These are phyloP conservation scores for Tulasnella sp. DNA, from an alignment of 768 basidiomycete species.

Conservation along the genomic window DNA sequence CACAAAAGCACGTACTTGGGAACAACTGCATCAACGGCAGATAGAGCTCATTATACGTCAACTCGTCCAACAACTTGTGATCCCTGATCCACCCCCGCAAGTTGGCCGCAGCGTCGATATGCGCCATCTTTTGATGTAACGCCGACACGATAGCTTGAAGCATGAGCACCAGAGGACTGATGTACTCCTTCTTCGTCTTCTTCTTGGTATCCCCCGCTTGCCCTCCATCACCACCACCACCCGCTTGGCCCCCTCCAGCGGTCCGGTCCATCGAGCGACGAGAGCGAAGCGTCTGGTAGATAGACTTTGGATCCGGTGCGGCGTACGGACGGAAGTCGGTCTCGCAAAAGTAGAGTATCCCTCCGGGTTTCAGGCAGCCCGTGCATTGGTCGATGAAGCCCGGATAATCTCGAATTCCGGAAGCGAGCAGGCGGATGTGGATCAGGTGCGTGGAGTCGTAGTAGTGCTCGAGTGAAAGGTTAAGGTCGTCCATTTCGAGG, in stretches of 20 bases:
- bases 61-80: background rate
- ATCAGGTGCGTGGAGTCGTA: constrained; percentile 6
- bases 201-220: background rate
- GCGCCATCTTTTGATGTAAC: constrained; percentile 1
- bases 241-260: background rate
- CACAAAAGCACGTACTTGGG: background rate
- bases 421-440: constrained; percentile 12
- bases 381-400: constrained; percentile 3
- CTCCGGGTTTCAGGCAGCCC: background rate
- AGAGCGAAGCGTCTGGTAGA: background rate
- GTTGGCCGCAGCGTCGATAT: constrained; percentile 9
- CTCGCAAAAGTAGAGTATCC: constrained; percentile 7
- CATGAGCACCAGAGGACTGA: background rate
- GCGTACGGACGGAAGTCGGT: constrained; percentile 8
- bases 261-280: background rate
- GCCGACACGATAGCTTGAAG: background rate
- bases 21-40: constrained; percentile 2
- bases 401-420: constrained; percentile 11
- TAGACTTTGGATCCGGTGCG: background rate
- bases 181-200: background rate
- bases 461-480: constrained; percentile 15
- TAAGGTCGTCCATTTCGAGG: constrained; percentile 18
- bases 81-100: constrained; percentile 12
- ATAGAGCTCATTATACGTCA: constrained; percentile 8
- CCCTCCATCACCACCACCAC: background rate